Evolutionary conservation across 192 early-diverging fungal genomes (phyloP).

Genomic region (Mortierella claussenii): DNA sequence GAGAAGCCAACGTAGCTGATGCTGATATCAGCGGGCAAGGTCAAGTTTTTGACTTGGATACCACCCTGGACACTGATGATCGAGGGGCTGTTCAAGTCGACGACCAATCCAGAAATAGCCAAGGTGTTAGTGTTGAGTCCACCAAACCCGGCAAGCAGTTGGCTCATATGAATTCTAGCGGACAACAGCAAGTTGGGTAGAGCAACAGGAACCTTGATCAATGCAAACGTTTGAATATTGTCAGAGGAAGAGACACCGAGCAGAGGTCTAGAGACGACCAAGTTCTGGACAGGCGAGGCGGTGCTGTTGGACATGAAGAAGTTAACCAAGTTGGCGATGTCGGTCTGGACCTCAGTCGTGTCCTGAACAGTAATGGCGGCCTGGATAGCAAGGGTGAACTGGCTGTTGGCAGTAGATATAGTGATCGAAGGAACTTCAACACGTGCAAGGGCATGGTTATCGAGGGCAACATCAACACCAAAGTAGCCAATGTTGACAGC

Average conservation of each 20-base stretch:
- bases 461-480: slow-evolving; percentile 47
- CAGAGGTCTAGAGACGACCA: slow-evolving; percentile 39
- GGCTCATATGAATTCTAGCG: slow-evolving; percentile 18
- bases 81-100: slow-evolving; percentile 51
- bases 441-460: slow-evolving; percentile 29
- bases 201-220: slow-evolving; percentile 27
- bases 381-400: slow-evolving; percentile 40
- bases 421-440: slow-evolving; percentile 49
- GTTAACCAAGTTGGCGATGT: slow-evolving; percentile 44
- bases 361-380: slow-evolving; percentile 39
- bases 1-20: slow-evolving; percentile 45
- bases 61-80: slow-evolving; percentile 38
- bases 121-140: slow-evolving; percentile 38
- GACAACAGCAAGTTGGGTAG: slow-evolving; percentile 17
- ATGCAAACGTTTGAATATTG: slow-evolving; percentile 41
- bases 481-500: slow-evolving; percentile 54
- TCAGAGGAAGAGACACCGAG: slow-evolving; percentile 38
- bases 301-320: slow-evolving; percentile 45
- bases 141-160: slow-evolving; percentile 36
- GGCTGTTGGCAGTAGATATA: slow-evolving; percentile 42
- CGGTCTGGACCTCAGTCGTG: slow-evolving; percentile 32
- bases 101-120: slow-evolving; percentile 28
- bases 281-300: slow-evolving; percentile 25
- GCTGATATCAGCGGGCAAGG: slow-evolving; percentile 40
- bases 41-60: slow-evolving; percentile 31